These are phyloP conservation scores for Schwanniomyces pseudopolymorphus DNA, from an alignment of 805 yeast species.

Conservation along the genomic window DNA sequence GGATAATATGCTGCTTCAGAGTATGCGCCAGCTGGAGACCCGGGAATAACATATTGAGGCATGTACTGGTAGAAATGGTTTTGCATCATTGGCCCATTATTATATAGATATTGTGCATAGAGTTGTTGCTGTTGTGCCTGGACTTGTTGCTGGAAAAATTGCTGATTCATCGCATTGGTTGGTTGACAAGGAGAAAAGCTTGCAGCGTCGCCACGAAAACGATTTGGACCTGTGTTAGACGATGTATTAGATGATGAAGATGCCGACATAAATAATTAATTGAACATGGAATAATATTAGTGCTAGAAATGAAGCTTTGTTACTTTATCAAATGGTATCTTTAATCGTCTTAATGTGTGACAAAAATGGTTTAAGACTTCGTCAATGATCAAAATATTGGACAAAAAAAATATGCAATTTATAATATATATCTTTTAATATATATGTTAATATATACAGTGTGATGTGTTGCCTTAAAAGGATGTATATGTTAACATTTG, in stretches of 20 bases:
- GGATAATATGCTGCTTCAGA: slow-evolving; percentile 4
- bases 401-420: slow-evolving; percentile 1
- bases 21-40: slow-evolving; percentile 3
- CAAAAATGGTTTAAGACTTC: neutral
- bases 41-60: slow-evolving; percentile 10
- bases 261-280: slow-evolving; percentile 14
- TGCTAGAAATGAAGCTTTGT: slow-evolving; percentile 1
- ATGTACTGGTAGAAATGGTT: slow-evolving; percentile 11
- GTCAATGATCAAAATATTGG: neutral
- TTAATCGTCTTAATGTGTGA: neutral
- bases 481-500: neutral
- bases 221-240: slow-evolving; percentile 27
- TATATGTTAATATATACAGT: slow-evolving; percentile 1
- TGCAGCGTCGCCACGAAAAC: slow-evolving; percentile 41
- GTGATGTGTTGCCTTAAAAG: neutral
- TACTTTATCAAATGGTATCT: neutral
- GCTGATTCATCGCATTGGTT: slow-evolving; percentile 11
- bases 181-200: slow-evolving; percentile 32
- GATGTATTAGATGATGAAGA: slow-evolving; percentile 25
- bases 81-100: slow-evolving; percentile 12
- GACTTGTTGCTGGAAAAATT: slow-evolving; percentile 8
- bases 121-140: slow-evolving; percentile 10
- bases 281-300: slow-evolving; percentile 6
- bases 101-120: slow-evolving; percentile 13
- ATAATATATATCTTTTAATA: neutral